Percentiles rank a stretch among this genome's conserved stretches.
Evolutionary conservation across 768 basidiomycete species (phyloP).

Genomic region (Kwoniella europaea): DNA sequence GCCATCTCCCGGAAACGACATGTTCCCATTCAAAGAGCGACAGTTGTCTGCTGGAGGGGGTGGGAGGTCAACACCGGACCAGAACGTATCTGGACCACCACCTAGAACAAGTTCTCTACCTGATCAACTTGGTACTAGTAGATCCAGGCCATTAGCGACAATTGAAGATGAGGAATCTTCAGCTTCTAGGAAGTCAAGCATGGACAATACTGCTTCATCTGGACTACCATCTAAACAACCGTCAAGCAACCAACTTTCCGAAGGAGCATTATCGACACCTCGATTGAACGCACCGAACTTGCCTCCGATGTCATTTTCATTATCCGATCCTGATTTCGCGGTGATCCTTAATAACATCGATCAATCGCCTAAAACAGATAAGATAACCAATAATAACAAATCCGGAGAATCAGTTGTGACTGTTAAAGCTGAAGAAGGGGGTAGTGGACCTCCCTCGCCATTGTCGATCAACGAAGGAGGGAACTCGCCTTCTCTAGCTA

Average conservation of each 20-base stretch:
- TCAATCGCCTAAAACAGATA: constrained; percentile 32
- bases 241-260: constrained; percentile 19
- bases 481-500: constrained; percentile 26
- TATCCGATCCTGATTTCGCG: constrained; percentile 79
- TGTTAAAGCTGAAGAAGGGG: constrained; percentile 10
- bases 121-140: constrained; percentile 27
- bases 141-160: constrained; percentile 11
- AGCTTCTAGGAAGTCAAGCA: neutral
- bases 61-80: constrained; percentile 7
- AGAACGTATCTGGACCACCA: constrained; percentile 26
- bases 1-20: constrained; percentile 20
- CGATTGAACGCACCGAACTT: constrained; percentile 80
- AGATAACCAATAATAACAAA: neutral
- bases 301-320: constrained; percentile 88
- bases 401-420: constrained; percentile 13
- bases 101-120: constrained; percentile 50
- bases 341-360: constrained; percentile 52
- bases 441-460: constrained; percentile 21
- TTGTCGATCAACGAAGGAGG: neutral
- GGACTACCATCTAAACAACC: constrained; percentile 20
- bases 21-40: constrained; percentile 40
- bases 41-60: constrained; percentile 7
- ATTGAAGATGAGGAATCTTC: constrained; percentile 18
- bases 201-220: constrained; percentile 6
- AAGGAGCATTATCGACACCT: constrained; percentile 33